phyloP scores from a whole-genome alignment of 2,329 filamentous ascomycete species.

The Diaporthe sp. region DNA sequence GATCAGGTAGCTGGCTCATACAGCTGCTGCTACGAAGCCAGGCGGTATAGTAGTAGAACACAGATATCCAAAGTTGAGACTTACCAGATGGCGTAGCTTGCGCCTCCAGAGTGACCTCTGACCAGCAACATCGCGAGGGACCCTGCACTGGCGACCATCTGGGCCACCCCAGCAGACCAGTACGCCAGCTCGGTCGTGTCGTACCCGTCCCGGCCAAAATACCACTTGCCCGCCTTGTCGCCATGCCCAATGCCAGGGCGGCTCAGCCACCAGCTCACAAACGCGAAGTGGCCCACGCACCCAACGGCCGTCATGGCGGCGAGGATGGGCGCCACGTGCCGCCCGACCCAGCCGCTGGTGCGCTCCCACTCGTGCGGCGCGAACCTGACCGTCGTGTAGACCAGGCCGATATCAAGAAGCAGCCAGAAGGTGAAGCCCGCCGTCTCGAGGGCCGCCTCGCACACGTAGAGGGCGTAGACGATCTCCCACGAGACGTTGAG shows the following conservation, averaged over 20 bases:
- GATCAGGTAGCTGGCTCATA: background rate
- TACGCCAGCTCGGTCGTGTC: slow-evolving; percentile 65
- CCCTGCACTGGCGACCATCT: slow-evolving; percentile 56
- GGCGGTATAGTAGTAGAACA: background rate
- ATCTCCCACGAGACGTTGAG: slow-evolving; percentile 67
- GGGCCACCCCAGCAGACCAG: slow-evolving; percentile 61
- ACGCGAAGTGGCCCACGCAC: slow-evolving; percentile 55
- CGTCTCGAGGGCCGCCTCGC: slow-evolving; percentile 58
- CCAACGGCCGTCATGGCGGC: slow-evolving; percentile 52
- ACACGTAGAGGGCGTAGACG: slow-evolving; percentile 62
- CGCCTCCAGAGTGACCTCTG: slow-evolving; percentile 62
- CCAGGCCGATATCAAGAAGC: slow-evolving; percentile 61
- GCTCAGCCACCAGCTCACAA: slow-evolving; percentile 63
- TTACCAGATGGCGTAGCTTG: slow-evolving; percentile 64
- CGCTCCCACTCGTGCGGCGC: slow-evolving; percentile 58
- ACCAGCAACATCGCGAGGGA: slow-evolving; percentile 60
- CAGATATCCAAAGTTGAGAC: slow-evolving; percentile 44
- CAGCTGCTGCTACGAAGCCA: too few species aligned
- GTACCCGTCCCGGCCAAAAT: slow-evolving; percentile 54
- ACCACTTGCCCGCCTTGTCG: slow-evolving; percentile 61
- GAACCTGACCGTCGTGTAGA: slow-evolving; percentile 61
- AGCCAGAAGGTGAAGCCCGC: slow-evolving; percentile 63
- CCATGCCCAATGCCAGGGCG: slow-evolving; percentile 56
- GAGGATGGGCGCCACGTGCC: slow-evolving; percentile 56
- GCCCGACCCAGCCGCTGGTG: slow-evolving; percentile 55